Base-by-base conservation (phyloP, 2,329 filamentous ascomycete species). In the Colletotrichum navitas region DNA sequence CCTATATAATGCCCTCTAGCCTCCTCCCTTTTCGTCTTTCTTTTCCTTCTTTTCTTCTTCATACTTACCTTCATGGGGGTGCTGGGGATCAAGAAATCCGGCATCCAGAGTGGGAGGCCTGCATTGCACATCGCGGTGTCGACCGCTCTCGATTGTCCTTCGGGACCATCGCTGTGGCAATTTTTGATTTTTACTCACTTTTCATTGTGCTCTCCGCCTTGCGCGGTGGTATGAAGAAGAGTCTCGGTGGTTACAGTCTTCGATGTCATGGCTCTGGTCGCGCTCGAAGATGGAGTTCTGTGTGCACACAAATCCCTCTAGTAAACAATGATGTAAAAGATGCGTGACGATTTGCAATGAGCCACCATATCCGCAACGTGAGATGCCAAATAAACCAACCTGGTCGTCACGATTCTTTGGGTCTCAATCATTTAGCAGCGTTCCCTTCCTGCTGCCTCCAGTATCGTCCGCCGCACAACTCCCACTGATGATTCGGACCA, bases 41-140 rank as follows among this genome's bases (percentile, higher is more conserved):
- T 80, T 56, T 61, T 73, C 32, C 43, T 8, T 2, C 0, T 47
- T 54, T 66, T 75, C 77, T 64, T 52, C 81, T 83, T 83, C 83
- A 86, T 86, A 86, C 85, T 86, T 86, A 85, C 83, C 83, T 86
- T 86, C 80, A 81, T 80, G 78, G 78, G 80, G 77, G 76, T 72
- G 75, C 74, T 77, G 79, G 78, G 77, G 84, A 78, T 87, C 85
- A 86, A 74, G 82, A 83, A 82, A 77, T 74, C 79, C 78, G 76
- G 76, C 68, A 75, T 76, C 79, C 81, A 85, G 81, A 78, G 76
- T 76, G 81, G 82, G 79, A 81, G 80, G 81, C 83, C 84, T 86
- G 84, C 84, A 87, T 86, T 85, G 84, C 84, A 87, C 85, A 84
- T 78, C 83, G 72, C 69, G 73, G 73, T 63, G 73, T 70, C 62